Evolutionary conservation across 2,329 filamentous ascomycete genomes (phyloP).

Genomic region (Fusarium hostae): DNA sequence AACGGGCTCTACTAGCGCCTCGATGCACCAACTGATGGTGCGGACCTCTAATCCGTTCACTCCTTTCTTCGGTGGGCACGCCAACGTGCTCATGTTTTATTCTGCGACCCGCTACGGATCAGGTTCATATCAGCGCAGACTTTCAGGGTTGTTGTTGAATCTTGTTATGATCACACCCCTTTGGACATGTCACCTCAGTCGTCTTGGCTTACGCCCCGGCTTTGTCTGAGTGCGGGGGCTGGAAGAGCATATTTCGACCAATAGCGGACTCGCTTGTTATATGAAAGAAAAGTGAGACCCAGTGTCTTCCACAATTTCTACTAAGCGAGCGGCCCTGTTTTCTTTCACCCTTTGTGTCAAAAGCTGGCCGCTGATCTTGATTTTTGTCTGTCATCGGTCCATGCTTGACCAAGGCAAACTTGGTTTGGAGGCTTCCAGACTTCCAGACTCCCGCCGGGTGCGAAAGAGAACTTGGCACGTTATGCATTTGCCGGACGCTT

Average conservation of each 20-base stretch:
- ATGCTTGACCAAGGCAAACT: conserved; percentile 10
- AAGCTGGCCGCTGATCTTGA: conserved; percentile 45
- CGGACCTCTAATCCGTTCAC: not conserved
- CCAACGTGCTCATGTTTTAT: not conserved
- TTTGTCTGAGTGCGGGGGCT: conserved; percentile 26
- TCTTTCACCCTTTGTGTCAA: conserved; percentile 10
- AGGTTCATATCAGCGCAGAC: not conserved
- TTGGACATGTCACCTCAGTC: not conserved
- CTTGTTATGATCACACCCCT: conserved; percentile 2
- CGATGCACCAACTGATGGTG: not conserved
- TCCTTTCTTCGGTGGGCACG: not conserved
- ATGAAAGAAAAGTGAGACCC: conserved; percentile 13
- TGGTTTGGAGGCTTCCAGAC: conserved; percentile 8
- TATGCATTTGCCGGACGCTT: conserved; percentile 7
- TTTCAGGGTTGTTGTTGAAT: not conserved
- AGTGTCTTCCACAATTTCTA: not conserved
- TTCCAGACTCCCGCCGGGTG: not conserved
- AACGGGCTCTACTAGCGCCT: conserved; percentile 30
- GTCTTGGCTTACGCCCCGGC: conserved; percentile 8
- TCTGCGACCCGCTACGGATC: not conserved
- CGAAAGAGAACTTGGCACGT: not conserved
- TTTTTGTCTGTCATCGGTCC: conserved; percentile 50
- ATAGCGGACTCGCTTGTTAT: not conserved
- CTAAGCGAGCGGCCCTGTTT: conserved; percentile 2
- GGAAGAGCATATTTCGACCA: not conserved